Percentiles rank a stretch among this genome's conserved stretches.
Conservation (phyloP, 2,329 filamentous ascomycete genomes). For the Talaromyces sp. region DNA sequence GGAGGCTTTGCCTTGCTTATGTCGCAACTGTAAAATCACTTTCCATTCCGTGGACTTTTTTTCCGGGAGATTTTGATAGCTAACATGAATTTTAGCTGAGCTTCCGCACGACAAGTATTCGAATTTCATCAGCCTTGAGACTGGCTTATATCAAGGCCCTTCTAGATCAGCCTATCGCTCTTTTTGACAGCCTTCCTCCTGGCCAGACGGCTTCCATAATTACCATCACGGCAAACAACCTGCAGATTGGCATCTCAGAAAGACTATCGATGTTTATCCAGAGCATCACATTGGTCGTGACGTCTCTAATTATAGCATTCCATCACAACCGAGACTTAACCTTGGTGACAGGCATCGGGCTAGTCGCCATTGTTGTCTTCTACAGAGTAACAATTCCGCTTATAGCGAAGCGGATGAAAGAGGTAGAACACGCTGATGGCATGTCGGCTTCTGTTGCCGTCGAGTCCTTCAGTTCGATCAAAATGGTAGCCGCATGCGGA, state of each 20-base stretch:
- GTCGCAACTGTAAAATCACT: not conserved
- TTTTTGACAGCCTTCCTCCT: constrained; percentile 47
- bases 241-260: constrained; percentile 53
- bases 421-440: constrained; percentile 33
- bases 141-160: constrained; percentile 46
- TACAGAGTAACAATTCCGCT: constrained; percentile 29
- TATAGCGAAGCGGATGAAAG: constrained; percentile 26
- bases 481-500: constrained; percentile 41
- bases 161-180: constrained; percentile 46
- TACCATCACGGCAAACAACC: constrained; percentile 48
- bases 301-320: constrained; percentile 49
- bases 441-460: constrained; percentile 34
- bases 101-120: constrained; percentile 48
- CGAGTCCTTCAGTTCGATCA: constrained; percentile 39
- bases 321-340: constrained; percentile 50
- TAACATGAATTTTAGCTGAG: constrained; percentile 29
- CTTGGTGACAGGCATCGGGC: constrained; percentile 43
- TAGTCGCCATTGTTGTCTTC: constrained; percentile 38
- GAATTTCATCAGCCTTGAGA: constrained; percentile 47
- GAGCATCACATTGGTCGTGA: constrained; percentile 35
- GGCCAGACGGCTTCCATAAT: constrained; percentile 49
- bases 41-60: not conserved
- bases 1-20: not conserved
- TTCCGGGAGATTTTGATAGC: not conserved
- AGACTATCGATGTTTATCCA: constrained; percentile 43